Evolutionary conservation across 2,329 filamentous ascomycete genomes (phyloP).

Genomic region (Ramichloridium luteum): DNA sequence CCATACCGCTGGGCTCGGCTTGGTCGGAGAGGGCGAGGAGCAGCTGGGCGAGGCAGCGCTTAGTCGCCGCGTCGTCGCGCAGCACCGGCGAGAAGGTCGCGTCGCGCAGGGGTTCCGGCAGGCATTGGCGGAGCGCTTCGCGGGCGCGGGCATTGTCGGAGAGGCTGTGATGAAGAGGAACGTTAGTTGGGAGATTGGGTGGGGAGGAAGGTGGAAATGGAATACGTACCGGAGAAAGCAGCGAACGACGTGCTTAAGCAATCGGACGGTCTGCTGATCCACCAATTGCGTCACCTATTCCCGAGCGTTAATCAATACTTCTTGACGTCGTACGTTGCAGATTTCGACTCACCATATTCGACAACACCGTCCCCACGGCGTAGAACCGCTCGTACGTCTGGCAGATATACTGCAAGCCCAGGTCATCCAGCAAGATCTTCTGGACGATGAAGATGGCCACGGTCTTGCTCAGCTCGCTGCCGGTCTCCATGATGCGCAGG

Average conservation of each 20-base stretch:
- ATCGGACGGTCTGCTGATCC: slow-evolving; percentile 88
- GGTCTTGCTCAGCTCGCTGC: slow-evolving; percentile 95
- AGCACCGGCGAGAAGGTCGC: slow-evolving; percentile 94
- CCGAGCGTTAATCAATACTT: too few species aligned
- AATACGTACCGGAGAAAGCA: slow-evolving; percentile 77
- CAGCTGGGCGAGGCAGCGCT: slow-evolving; percentile 92
- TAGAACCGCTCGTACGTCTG: slow-evolving; percentile 98
- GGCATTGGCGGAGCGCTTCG: slow-evolving; percentile 87
- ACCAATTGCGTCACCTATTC: slow-evolving; percentile 87
- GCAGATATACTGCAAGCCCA: slow-evolving; percentile 94
- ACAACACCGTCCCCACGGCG: slow-evolving; percentile 89
- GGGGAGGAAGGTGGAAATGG: background rate
- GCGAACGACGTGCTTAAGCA: slow-evolving; percentile 93
- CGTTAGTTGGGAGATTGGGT: slow-evolving; percentile 3
- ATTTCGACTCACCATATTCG: slow-evolving; percentile 99
- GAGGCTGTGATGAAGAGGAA: slow-evolving; percentile 44
- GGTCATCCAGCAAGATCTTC: slow-evolving; percentile 94
- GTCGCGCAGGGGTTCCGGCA: slow-evolving; percentile 95
- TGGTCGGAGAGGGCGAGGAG: slow-evolving; percentile 85
- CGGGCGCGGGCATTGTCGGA: slow-evolving; percentile 93
- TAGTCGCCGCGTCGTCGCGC: slow-evolving; percentile 91
- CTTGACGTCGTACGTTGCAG: too few species aligned
- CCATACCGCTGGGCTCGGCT: slow-evolving; percentile 23
- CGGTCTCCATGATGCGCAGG: slow-evolving; percentile 97
- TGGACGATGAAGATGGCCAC: slow-evolving; percentile 99